phyloP scores from a whole-genome alignment of 1,139 yeast species.

The Lodderomyces metapsilosis region DNA sequence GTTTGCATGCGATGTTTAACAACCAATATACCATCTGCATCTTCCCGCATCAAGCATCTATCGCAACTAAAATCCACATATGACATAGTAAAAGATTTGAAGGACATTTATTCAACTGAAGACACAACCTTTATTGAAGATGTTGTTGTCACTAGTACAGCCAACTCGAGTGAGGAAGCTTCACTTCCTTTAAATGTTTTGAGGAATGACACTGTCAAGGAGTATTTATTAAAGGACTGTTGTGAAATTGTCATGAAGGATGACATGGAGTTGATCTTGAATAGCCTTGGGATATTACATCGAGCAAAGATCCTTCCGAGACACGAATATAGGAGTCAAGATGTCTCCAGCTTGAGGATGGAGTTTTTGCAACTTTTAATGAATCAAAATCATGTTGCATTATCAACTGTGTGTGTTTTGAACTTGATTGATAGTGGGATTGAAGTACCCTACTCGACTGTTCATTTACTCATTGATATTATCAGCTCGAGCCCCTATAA shows the following conservation, averaged over 20 bases:
- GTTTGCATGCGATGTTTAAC: neutral
- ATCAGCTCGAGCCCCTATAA: neutral
- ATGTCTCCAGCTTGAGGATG: neutral
- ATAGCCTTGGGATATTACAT: neutral
- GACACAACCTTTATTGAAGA: constrained; percentile 4
- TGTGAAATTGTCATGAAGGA: neutral
- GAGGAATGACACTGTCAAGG: neutral
- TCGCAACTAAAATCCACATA: neutral
- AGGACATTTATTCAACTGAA: neutral
- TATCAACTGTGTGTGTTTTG: constrained; percentile 6
- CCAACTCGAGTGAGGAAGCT: no score
- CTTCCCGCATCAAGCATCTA: neutral
- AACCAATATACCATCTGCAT: neutral
- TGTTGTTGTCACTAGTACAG: no score
- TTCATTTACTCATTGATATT: neutral
- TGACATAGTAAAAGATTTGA: constrained; percentile 1
- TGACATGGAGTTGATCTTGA: neutral
- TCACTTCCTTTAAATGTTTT: neutral
- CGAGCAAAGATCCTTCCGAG: neutral
- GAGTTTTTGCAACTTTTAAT: constrained; percentile 5
- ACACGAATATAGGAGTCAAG: neutral
- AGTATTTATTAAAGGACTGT: constrained; percentile 2
- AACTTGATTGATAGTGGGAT: constrained; percentile 1
- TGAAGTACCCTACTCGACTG: neutral
- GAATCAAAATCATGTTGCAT: constrained; percentile 3